Evolutionary conservation across 768 basidiomycete species (phyloP).

Genomic region (Termitomyces sp.): DNA sequence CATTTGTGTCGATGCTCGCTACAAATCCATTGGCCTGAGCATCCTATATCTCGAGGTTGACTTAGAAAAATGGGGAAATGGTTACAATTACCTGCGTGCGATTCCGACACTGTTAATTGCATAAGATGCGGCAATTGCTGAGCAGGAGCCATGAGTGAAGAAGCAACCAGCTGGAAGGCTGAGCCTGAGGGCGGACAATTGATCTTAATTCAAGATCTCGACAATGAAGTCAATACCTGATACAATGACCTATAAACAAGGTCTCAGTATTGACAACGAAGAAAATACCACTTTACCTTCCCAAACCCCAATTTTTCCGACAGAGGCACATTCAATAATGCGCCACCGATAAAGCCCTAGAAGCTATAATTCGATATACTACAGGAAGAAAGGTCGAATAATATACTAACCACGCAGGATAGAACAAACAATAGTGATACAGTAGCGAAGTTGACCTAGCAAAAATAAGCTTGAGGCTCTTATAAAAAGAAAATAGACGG

Average conservation of each 20-base stretch:
- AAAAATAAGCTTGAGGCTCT: constrained; percentile 2
- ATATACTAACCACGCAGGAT: constrained; percentile 23
- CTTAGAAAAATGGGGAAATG: not conserved
- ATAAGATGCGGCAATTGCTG: constrained; percentile 36
- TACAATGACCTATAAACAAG: constrained; percentile 16
- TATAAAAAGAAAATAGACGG: not conserved
- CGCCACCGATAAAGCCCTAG: constrained; percentile 25
- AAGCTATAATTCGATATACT: not conserved
- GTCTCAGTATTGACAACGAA: not conserved
- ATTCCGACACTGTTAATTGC: constrained; percentile 24
- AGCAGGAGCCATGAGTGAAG: constrained; percentile 37
- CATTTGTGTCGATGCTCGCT: constrained; percentile 46
- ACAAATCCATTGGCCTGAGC: constrained; percentile 71
- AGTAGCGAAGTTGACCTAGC: constrained; percentile 27
- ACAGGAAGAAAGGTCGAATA: not conserved
- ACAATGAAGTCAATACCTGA: constrained; percentile 11
- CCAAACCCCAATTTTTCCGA: constrained; percentile 25
- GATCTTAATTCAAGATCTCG: not conserved
- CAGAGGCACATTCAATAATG: constrained; percentile 23
- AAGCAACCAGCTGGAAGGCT: constrained; percentile 36
- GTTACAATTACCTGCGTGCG: constrained; percentile 24
- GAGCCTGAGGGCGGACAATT: constrained; percentile 25
- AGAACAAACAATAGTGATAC: constrained; percentile 40
- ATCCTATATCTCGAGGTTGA: constrained; percentile 32
- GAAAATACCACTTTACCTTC: constrained; percentile 15